These are phyloP conservation scores for Penicillium italicum DNA, from an alignment of 2,329 filamentous ascomycete genomes.

Conservation along the genomic window DNA sequence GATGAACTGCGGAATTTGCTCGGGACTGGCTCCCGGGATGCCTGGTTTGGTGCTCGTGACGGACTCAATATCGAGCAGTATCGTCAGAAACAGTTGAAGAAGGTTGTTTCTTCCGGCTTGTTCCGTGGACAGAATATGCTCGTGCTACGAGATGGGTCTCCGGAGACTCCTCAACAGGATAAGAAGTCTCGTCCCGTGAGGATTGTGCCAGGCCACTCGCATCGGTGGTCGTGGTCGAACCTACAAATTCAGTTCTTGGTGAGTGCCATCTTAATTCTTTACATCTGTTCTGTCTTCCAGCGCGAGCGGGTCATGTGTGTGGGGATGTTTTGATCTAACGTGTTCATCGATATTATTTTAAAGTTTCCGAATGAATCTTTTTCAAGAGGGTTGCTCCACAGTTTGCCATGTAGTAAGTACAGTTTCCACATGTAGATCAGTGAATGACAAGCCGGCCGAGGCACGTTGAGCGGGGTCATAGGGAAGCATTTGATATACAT, in stretches of 20 bases:
- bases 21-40: slow-evolving; percentile 25
- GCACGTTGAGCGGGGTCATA: background rate
- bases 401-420: background rate
- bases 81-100: slow-evolving; percentile 5
- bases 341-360: background rate
- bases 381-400: background rate
- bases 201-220: background rate
- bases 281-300: background rate
- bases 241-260: background rate
- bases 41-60: slow-evolving; percentile 25
- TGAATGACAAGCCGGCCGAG: background rate
- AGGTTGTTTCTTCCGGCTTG: background rate
- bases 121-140: background rate
- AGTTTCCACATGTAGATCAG: background rate
- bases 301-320: background rate
- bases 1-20: slow-evolving; percentile 27
- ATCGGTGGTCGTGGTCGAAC: background rate
- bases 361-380: background rate
- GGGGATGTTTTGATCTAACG: background rate
- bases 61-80: slow-evolving; percentile 4
- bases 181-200: background rate
- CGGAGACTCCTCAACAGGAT: background rate
- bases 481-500: background rate
- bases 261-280: background rate
- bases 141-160: background rate